Base-by-base conservation (phyloP, 2,329 filamentous ascomycete genomes). In the Cladosporium sp. region DNA sequence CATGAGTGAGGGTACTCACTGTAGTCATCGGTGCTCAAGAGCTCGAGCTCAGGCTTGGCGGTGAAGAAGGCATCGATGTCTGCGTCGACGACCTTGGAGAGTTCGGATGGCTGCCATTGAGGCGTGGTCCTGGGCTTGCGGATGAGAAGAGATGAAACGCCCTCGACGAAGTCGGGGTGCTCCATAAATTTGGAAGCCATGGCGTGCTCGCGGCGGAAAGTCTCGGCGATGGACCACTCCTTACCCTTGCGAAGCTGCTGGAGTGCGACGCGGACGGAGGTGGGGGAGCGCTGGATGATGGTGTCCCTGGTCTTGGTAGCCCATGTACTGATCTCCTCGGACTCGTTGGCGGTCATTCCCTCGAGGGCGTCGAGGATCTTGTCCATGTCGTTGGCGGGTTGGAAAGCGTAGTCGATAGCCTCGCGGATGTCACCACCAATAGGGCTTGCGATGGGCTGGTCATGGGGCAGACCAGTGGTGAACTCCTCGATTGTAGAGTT, bases 401-500 rank as follows among this genome's bases (percentile, higher is more conserved):
- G 76, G 77, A 84, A 84, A 63, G 76, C 76, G 65, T 90, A 87
- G 81, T 99, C 95, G 74, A 99, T 94, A 28, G 91, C 90, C 64
- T 85, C 80, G 71, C 96, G 91, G 53, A 93, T 81, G 67, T 87
- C 82, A 66, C 92, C 93, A 51, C 71, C 75, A 11, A 76, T 67
- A 7, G 69, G 69, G 8, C 63, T 67, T 28, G 83, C 84, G 53
- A 96, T 76, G 61, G 75, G 70, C 78, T 91, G 84, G 73, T 90
- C 86, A 70, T 90, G 85, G 5, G 95, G 95, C 53, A 99, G 82
- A 46, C 92, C 93, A 1, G 93, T 96, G 70, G 85, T 86, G 81
- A 91, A 99, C 79, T 99, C 96, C 72, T 96, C 91, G 69, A 99
- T 92, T 30, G 95, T 97, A 72, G 86, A 84, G 81, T 95, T 90